These are phyloP conservation scores for Lactarius indigo DNA, from an alignment of 768 basidiomycete species.

Conservation along the genomic window DNA sequence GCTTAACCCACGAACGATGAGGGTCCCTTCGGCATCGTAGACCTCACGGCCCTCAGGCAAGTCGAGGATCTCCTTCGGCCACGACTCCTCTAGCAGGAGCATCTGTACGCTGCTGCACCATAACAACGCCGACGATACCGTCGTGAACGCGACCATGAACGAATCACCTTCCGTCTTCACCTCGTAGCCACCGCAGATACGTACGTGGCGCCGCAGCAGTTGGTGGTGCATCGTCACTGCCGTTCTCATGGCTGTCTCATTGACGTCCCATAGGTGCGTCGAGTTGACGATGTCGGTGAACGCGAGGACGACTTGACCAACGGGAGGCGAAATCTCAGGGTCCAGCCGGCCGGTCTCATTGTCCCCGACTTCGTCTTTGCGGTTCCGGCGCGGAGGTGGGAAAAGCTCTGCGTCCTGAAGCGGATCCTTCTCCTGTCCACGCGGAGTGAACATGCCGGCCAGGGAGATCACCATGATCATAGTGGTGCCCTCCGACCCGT, in stretches of 20 bases:
- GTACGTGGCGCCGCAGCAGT: slow-evolving; percentile 78
- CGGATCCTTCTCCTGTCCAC: slow-evolving; percentile 44
- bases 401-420: slow-evolving; percentile 42
- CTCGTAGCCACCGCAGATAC: slow-evolving; percentile 93
- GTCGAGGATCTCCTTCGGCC: slow-evolving; percentile 93
- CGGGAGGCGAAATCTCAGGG: slow-evolving; percentile 78
- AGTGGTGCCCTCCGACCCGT: slow-evolving; percentile 87
- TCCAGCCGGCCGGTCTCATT: slow-evolving; percentile 60
- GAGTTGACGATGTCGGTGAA: slow-evolving; percentile 99
- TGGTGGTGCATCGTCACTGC: slow-evolving; percentile 90
- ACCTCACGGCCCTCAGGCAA: slow-evolving; percentile 87
- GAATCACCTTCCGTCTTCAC: slow-evolving; percentile 99
- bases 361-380: slow-evolving; percentile 54
- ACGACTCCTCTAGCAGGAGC: slow-evolving; percentile 73
- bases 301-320: slow-evolving; percentile 84
- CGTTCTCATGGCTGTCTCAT: slow-evolving; percentile 83
- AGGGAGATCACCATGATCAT: slow-evolving; percentile 98
- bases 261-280: slow-evolving; percentile 93
- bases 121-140: slow-evolving; percentile 78
- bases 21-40: slow-evolving; percentile 55
- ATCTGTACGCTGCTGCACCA: slow-evolving; percentile 88
- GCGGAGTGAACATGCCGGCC: slow-evolving; percentile 63
- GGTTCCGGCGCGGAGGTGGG: slow-evolving; percentile 30
- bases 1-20: slow-evolving; percentile 84
- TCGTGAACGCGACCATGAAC: slow-evolving; percentile 98